These are phyloP conservation scores for Trebouxia sp. DNA, from an alignment of 139 green algal genomes.

Conservation along the genomic window DNA sequence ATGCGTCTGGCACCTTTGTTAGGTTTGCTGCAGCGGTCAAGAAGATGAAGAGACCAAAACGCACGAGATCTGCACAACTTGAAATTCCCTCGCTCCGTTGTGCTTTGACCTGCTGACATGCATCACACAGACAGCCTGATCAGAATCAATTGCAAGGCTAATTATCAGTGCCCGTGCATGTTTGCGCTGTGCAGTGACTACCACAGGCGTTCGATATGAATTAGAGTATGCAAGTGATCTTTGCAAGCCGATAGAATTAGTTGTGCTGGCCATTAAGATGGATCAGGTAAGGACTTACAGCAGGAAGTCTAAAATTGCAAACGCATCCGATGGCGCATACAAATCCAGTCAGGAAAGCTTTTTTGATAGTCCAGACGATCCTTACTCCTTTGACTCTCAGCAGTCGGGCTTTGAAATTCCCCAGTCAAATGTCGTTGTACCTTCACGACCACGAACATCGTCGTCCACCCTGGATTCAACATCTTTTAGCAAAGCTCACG, in stretches of 20 bases:
- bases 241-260: too few relatives aligned
- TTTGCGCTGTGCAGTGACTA: too few relatives aligned
- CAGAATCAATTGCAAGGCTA: too few relatives aligned
- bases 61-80: background rate
- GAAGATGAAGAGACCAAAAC: too few relatives aligned
- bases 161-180: too few relatives aligned
- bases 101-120: too few relatives aligned
- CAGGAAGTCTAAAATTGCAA: background rate
- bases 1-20: background rate
- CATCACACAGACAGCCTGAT: too few relatives aligned
- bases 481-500: too few relatives aligned
- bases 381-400: slow-evolving; percentile 20
- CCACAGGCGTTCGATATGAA: too few relatives aligned
- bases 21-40: background rate
- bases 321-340: background rate
- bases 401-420: background rate
- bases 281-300: slow-evolving; percentile 8
- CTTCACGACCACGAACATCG: background rate
- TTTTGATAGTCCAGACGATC: slow-evolving; percentile 24
- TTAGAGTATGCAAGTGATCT: too few relatives aligned
- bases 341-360: slow-evolving; percentile 18
- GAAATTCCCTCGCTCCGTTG: background rate
- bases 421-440: background rate
- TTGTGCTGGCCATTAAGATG: too few relatives aligned
- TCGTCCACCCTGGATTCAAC: too few relatives aligned